Evolutionary conservation across 164 flowering plant species (phyloP).

Genomic region (Paratinospora sagittata): DNA sequence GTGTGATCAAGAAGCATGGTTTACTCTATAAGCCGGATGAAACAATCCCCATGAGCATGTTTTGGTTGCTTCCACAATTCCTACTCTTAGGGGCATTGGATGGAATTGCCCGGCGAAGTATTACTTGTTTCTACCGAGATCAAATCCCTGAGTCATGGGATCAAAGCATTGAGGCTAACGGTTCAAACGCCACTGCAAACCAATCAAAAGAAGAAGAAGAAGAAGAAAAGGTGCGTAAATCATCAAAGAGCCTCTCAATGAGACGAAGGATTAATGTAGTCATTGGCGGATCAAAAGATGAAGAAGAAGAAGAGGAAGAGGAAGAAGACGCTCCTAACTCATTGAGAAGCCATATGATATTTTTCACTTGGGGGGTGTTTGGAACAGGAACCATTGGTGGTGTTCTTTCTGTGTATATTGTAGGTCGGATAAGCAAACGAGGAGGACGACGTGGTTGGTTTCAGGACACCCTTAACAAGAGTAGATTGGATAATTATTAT

Average conservation of each 20-base stretch:
- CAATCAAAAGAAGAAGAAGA: not conserved
- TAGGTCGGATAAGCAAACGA: conserved; percentile 24
- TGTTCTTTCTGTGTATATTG: conserved; percentile 24
- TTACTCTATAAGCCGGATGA: conserved; percentile 32
- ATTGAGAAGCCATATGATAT: conserved; percentile 10
- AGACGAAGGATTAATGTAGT: too few species aligned
- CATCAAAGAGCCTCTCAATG: too few species aligned
- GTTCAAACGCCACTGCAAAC: not conserved
- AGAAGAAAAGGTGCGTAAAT: too few species aligned
- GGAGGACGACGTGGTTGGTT: conserved; percentile 36
- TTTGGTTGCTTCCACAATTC: conserved; percentile 47
- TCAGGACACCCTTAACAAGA: conserved; percentile 27
- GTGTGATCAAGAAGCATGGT: conserved; percentile 18
- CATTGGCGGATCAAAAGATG: too few species aligned
- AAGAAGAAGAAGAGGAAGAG: too few species aligned
- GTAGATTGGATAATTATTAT: conserved; percentile 37
- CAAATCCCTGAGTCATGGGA: conserved; percentile 15
- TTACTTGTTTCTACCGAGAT: conserved; percentile 11
- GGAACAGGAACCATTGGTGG: conserved; percentile 30
- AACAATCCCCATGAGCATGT: conserved; percentile 34
- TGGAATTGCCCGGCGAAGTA: conserved; percentile 13
- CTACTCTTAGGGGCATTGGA: conserved; percentile 30
- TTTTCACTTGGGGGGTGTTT: conserved; percentile 11
- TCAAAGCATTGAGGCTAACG: not conserved
- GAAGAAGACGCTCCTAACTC: not conserved